A percentile compares a stretch with the other conserved stretches of the same genome.
Conservation (phyloP, 2,329 filamentous ascomycete genomes). For the Ascochyta clinopodiicola region DNA sequence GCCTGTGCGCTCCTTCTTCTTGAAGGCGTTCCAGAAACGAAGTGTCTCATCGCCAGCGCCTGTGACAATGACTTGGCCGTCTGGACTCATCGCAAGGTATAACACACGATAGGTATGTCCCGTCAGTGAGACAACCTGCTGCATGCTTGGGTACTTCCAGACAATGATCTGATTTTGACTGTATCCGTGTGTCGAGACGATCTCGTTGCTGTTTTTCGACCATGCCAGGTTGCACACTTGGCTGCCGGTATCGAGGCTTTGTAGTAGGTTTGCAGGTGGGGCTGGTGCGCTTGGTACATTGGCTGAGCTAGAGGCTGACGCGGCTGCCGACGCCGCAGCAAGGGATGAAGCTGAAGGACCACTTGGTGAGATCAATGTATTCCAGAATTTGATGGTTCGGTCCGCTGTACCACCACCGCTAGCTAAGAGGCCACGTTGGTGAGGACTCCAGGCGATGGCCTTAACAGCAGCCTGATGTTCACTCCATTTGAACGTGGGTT, state of each 20-base stretch:
- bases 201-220: constrained; percentile 97
- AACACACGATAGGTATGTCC: constrained; percentile 96
- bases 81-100: constrained; percentile 96
- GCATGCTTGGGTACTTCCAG: constrained; percentile 99
- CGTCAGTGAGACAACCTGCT: constrained; percentile 91
- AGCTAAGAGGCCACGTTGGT: constrained; percentile 91
- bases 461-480: constrained; percentile 97
- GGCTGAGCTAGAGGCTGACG: constrained; percentile 40
- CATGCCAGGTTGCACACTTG: constrained; percentile 99
- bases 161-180: constrained; percentile 98
- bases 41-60: constrained; percentile 96
- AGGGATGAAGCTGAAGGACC: constrained; percentile 51
- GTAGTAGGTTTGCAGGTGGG: constrained; percentile 58
- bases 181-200: constrained; percentile 96
- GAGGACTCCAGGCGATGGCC: constrained; percentile 96
- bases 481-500: constrained; percentile 90
- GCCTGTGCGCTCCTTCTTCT: constrained; percentile 73
- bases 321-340: constrained; percentile 46
- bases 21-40: constrained; percentile 96
- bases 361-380: constrained; percentile 78
- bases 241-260: constrained; percentile 93
- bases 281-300: constrained; percentile 43
- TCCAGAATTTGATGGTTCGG: constrained; percentile 96
- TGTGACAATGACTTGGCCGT: constrained; percentile 91
- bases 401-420: constrained; percentile 96